Evolutionary conservation across 768 basidiomycete species (phyloP), one percentile per base, ranked within the genome.

Genomic region (Auricularia heimuer): DNA sequence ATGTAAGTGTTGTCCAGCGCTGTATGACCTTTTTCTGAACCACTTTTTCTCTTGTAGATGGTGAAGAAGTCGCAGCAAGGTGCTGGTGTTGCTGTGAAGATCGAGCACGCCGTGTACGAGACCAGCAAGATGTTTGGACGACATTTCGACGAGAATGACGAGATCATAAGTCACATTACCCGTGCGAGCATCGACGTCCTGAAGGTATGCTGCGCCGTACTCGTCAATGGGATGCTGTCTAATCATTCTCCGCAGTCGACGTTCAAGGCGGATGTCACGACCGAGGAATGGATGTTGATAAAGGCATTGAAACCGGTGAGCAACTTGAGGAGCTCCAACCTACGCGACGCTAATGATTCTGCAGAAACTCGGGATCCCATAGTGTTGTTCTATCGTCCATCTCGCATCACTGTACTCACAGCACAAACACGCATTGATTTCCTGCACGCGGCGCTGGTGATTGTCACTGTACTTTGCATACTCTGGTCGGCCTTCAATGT

Each of bases 1-100:
- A 98, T 29, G 88, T 92, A 69, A 71, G 84, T 70, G 21, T 4
- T 12, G 58, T 67, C 11, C n/a, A 2, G 29, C 36, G 56, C 35
- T 63, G 39, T 47, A 47, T 16, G 37, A 58, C 64, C 36, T 44
- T 61, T 35, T 45, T 64, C 45, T 56, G 34, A 45, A 35, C 58
- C 14, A 62, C 62, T 24, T 51, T 35, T 39, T 24, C 45, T 35
- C 42, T n/a, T 62, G 63, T 42, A 93, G 91, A 80, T 92, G 34
- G 84, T 98, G 70, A 98, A 97, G 80, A 95, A 92, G 76, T 81
- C 87, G 2, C 94, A 98, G 75, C 87, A 92, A n/a, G 96, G 94
- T 70, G 95, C 83, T 61, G 96, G 97, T 72, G 95, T 98, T 14
- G 96, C 97, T 0, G 91, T 98, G 70, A 99, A 98, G 82, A 98